Base-by-base conservation (phyloP, 768 basidiomycete species). In the Amyloporia xantha region DNA sequence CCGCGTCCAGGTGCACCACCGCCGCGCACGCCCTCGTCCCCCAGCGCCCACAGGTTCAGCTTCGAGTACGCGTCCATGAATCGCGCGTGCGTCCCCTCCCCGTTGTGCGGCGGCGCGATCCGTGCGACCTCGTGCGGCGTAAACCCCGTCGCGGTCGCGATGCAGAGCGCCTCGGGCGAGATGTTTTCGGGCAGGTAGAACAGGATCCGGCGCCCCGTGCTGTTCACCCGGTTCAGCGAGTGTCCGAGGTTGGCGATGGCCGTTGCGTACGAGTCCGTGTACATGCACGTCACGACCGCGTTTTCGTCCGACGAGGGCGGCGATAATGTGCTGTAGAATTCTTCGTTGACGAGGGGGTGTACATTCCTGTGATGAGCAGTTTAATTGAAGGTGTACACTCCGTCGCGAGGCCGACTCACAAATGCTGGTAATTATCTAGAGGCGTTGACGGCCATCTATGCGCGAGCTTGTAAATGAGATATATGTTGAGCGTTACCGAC, bases 21-120 rank as follows among this genome's bases (percentile, higher is more conserved):
- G 57, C 41, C 24, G n/a, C 60, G 50, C 51, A 69, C 55, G 36
- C 69, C 65, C 1, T 59, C 44, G 40, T 47, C 43, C 41, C 68
- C 66, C 27, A 74, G 57, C 37, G 57, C 58, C 73, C 73, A 75
- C 5, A 74, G 61, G 28, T 61, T 62, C 4, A 74, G 63, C 49
- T 73, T 74, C 9, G 73, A 71, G 63, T 70, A 74, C 45, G 71
- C 68, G 55, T 74, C 73, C 28, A 57, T 20, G 55, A 70, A 71
- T 42, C 66, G 66, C 28, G 51, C 39, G 54, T 66, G 54, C 24
- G 70, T 56, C 5, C 68, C 71, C n/a, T 55, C 48, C 41, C 71
- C 71, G 30, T 58, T 42, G 49, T 67, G 59, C 0, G 73, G 72
- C 9, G 73, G 73, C 1, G 65, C 55, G 39, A 73, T 70, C 17